phyloP scores from a whole-genome alignment of 2,329 filamentous ascomycete genomes.

The Fusarium sp. region DNA sequence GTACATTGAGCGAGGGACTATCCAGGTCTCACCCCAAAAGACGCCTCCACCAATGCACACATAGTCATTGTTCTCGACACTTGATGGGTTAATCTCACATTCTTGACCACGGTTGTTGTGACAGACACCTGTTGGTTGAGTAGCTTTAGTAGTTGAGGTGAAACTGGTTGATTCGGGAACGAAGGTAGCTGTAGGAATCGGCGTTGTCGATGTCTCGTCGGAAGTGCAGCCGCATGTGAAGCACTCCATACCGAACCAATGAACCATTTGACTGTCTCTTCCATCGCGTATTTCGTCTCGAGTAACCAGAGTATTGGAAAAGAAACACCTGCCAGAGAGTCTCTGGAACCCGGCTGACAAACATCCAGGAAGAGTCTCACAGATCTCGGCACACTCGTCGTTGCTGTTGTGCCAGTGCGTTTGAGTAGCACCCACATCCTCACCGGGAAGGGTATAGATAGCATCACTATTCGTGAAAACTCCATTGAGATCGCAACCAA shows the following conservation, averaged over 20 bases:
- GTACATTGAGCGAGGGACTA: neutral
- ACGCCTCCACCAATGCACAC: neutral
- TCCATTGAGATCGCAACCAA: neutral
- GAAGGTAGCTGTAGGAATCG: neutral
- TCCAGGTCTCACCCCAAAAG: neutral
- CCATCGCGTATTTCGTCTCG: neutral
- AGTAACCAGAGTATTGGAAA: neutral
- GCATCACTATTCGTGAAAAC: neutral
- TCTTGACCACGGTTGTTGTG: conserved; percentile 3
- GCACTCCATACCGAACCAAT: neutral
- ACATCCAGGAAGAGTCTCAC: neutral
- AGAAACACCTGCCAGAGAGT: neutral
- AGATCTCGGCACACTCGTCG: neutral
- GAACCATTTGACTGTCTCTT: neutral
- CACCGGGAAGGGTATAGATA: neutral
- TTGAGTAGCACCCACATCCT: neutral
- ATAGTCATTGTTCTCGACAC: neutral
- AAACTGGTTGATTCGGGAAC: neutral
- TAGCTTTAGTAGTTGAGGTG: neutral
- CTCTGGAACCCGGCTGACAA: neutral
- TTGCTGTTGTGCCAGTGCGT: neutral
- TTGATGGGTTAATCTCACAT: conserved; percentile 1
- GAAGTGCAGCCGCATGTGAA: neutral
- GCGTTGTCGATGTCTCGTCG: neutral
- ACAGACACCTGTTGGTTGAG: neutral